Conservation (phyloP, 2,329 filamentous ascomycete species). For the Westerdykella aurantiaca region DNA sequence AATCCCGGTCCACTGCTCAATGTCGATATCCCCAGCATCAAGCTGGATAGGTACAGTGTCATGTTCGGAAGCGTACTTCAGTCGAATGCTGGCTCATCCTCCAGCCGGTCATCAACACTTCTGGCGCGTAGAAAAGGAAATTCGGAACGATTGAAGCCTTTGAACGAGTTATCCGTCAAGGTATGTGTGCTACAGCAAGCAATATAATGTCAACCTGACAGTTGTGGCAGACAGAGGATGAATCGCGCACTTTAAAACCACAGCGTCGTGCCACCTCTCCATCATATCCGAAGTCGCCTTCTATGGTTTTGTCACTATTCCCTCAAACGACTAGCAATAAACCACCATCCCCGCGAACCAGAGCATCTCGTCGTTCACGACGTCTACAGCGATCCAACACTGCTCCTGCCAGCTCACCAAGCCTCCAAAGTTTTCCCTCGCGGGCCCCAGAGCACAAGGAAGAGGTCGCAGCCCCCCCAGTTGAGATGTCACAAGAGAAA, state of each 20-base stretch:
- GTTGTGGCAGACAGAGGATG: slow-evolving; percentile 12
- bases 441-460: slow-evolving; percentile 5
- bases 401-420: slow-evolving; percentile 25
- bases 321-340: slow-evolving; percentile 19
- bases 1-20: slow-evolving; percentile 47
- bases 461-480: neutral
- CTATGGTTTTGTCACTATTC: slow-evolving; percentile 29
- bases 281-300: slow-evolving; percentile 21
- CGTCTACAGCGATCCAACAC: slow-evolving; percentile 27
- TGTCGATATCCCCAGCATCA: slow-evolving; percentile 72
- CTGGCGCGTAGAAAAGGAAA: slow-evolving; percentile 33
- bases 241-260: slow-evolving; percentile 16
- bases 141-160: slow-evolving; percentile 28
- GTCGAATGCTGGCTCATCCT: slow-evolving; percentile 10
- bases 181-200: slow-evolving; percentile 14
- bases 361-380: slow-evolving; percentile 14
- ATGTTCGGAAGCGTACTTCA: slow-evolving; percentile 80
- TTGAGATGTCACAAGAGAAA: slow-evolving; percentile 3
- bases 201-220: slow-evolving; percentile 3
- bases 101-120: slow-evolving; percentile 24
- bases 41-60: slow-evolving; percentile 84
- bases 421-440: slow-evolving; percentile 16
- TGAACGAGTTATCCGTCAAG: slow-evolving; percentile 29
- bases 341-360: slow-evolving; percentile 23
- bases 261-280: slow-evolving; percentile 33